Evolutionary conservation across 179 eudicot species (phyloP), one percentile per base, ranked within the genome.

Genomic region (Silene coronaria): DNA sequence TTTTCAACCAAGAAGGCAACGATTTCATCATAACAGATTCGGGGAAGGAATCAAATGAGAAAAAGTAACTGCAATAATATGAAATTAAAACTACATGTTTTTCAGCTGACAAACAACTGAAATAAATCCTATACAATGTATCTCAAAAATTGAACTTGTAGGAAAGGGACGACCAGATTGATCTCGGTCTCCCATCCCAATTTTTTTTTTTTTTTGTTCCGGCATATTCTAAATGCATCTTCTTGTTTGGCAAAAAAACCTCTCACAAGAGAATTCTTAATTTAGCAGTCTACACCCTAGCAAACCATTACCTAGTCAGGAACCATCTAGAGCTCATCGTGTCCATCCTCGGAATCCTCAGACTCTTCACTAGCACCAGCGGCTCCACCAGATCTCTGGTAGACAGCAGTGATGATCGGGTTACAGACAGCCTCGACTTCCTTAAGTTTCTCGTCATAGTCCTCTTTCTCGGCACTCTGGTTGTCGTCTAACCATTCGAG

Each of bases 401-500:
- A 83, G 48, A 83, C 83, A 0, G 83, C 86, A 38, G 81, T 80
- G 74, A 83, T 80, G 77, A 80, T 80, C 2, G 86, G 86, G 63
- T 80, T 83, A 60, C 86, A 83, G 17, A 83, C 83, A 28, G 83
- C 83, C 77, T 83, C 86, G 55, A 83, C 86, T 72, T 83, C 86
- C 81, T 83, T 83, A 65, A 83, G 83, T 59, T 83, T 83, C 78
- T 83, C 83, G 6, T 83, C 85, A 7, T 79, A 83, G 80, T 83
- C 85, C 65, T 83, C 86, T 70, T 83, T 80, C 79, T 80, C 86
- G 19, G 72, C 86, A 10, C 79, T 75, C 72, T 83, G 83, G 76
- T 83, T 83, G 72, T 83, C 83, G 42, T 83, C 86, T 48, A 83
- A 75, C 86, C 86, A 83, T 76, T 83, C 86, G 5, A 83, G 79